Evolutionary conservation across 495 filamentous ascomycete species (phyloP).

Genomic region (Aspergillus kassunensis): DNA sequence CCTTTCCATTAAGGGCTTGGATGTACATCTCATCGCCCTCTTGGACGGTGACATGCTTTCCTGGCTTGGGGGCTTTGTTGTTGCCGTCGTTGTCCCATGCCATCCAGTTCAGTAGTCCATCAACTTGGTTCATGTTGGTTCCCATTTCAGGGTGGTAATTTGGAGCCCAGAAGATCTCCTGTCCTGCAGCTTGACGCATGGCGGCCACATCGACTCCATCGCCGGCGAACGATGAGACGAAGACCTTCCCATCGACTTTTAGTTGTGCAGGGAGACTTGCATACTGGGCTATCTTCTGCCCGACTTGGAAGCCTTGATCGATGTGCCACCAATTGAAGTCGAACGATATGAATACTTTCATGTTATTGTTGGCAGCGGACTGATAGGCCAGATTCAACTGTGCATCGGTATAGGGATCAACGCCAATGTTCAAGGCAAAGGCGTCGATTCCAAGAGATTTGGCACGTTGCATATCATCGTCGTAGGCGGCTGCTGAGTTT

Average conservation of each 20-base stretch:
- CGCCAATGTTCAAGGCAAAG: conserved; percentile 58
- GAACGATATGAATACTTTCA: conserved; percentile 61
- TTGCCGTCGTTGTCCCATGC: conserved; percentile 52
- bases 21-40: conserved; percentile 47
- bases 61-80: conserved; percentile 48
- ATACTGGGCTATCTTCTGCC: conserved; percentile 47
- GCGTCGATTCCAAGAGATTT: conserved; percentile 55
- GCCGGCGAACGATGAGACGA: conserved; percentile 53
- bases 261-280: conserved; percentile 48
- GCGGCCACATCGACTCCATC: conserved; percentile 47
- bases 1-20: conserved; percentile 44
- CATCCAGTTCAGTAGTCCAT: conserved; percentile 59
- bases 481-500: conserved; percentile 46
- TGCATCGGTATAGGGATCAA: conserved; percentile 48
- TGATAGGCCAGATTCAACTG: conserved; percentile 55
- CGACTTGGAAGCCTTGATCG: conserved; percentile 39
- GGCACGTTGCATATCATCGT: conserved; percentile 55
- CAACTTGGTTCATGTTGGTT: conserved; percentile 29
- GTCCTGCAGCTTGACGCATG: conserved; percentile 42
- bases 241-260: conserved; percentile 52
- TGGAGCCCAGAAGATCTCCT: conserved; percentile 52
- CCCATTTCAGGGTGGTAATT: conserved; percentile 48
- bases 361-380: conserved; percentile 53
- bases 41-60: conserved; percentile 37
- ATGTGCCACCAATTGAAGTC: conserved; percentile 54